A percentile compares a stretch with the other conserved stretches of the same genome.
Conservation (phyloP, 352 stramenopile species). For the Phytophthora lateralis region DNA sequence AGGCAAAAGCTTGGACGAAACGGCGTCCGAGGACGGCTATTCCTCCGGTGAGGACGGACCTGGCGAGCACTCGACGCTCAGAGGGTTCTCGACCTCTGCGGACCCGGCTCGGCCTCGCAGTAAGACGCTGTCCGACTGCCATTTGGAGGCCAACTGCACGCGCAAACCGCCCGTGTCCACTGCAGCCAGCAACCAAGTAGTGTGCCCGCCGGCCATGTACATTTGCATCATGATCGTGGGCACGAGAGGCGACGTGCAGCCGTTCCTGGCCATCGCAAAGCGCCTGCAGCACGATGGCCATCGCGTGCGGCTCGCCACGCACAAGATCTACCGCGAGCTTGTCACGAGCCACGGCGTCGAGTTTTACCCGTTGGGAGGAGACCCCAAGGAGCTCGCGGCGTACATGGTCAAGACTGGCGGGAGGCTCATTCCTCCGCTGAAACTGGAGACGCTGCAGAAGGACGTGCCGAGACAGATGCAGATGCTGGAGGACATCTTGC, state of each 20-base stretch:
- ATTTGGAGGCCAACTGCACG: constrained; percentile 19
- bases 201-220: constrained; percentile 48
- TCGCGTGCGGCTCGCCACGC: constrained; percentile 89
- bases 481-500: constrained; percentile 90
- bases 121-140: constrained; percentile 29
- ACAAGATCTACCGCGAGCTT: constrained; percentile 84
- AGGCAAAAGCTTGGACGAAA: constrained; percentile 16
- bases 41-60: constrained; percentile 26
- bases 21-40: constrained; percentile 15
- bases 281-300: constrained; percentile 84
- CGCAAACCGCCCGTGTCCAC: constrained; percentile 14
- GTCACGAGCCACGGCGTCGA: constrained; percentile 72
- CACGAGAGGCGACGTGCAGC: constrained; percentile 82
- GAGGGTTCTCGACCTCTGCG: background rate
- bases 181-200: constrained; percentile 11
- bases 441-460: constrained; percentile 54
- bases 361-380: constrained; percentile 74
- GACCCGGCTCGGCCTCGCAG: constrained; percentile 18
- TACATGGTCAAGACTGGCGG: constrained; percentile 93
- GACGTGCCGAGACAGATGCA: constrained; percentile 83
- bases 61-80: constrained; percentile 20
- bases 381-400: constrained; percentile 71
- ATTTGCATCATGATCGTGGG: constrained; percentile 91
- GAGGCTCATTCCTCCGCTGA: constrained; percentile 60
- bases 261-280: constrained; percentile 83